Evolutionary conservation across 2,329 filamentous ascomycete genomes (phyloP), one percentile per base, ranked within the genome.

Genomic region (Microcyclospora pomicola): DNA sequence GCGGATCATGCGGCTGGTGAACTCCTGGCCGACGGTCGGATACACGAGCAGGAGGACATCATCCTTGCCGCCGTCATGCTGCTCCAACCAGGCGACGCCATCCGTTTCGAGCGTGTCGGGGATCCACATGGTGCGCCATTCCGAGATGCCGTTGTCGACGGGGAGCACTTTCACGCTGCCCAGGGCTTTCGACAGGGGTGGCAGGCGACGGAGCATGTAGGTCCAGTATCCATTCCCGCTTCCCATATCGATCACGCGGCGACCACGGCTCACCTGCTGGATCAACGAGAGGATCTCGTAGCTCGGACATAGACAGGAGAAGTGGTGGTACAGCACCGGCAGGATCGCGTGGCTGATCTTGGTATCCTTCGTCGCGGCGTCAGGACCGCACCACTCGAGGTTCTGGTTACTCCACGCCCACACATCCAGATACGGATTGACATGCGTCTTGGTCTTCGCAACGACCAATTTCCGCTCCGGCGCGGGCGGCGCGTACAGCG

Each of bases 211-310:
- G 10, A 85, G 69, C 72, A 82, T 75, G 44, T 75, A 79, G 6
- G 73, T 71, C 80, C 80, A 86, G 61, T 85, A 86, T 9, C 80
- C 81, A 52, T 79, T 82, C 2, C 81, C 81, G 37, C 71, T 76
- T 3, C 79, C 81, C 30, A 84, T 60, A 47, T 85, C 80, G 9
- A 79, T 62, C 6, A 85, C 64, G 10, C 65, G 55, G 5, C 70
- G 63, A 1, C 66, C 67, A 5, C 47, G 49, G 32, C 72, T 67
- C 2, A 82, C 55, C 34, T 69, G 62, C 28, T 67, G 68, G 27
- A 85, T 66, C 15, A 80, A 62, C 43, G 70, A 63, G 10, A 86
- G 61, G 2, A 72, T 66, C 49, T 83, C 77, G 55, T 80, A 78
- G 9, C 71, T 73, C 0, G 81, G 81, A 14, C 75, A 75, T 1